Evolutionary conservation across 177 flowering plant genomes (phyloP).

Genomic region (Vitis hybrid): DNA sequence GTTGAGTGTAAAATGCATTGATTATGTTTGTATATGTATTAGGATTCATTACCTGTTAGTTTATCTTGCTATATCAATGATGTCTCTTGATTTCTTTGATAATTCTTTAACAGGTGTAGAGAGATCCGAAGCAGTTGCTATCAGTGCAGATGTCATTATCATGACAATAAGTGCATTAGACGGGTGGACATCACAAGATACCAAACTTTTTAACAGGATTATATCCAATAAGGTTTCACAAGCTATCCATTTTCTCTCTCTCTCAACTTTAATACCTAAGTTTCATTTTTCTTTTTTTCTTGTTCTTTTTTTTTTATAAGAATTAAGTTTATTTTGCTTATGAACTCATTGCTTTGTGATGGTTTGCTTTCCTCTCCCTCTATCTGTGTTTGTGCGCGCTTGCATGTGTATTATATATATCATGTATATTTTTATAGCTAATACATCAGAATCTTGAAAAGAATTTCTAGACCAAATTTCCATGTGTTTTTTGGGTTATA

Average conservation of each 20-base stretch:
- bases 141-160: slow-evolving; percentile 83
- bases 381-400: too few relatives aligned
- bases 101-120: slow-evolving; percentile 37
- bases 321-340: background rate
- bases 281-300: background rate
- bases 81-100: background rate
- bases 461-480: too few relatives aligned
- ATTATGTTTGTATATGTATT: too few relatives aligned
- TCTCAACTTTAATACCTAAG: background rate
- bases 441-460: too few relatives aligned
- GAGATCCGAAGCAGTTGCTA: slow-evolving; percentile 90
- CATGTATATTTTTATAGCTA: too few relatives aligned
- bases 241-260: background rate
- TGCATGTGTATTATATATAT: too few relatives aligned
- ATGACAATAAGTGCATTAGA: slow-evolving; percentile 85
- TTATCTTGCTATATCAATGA: background rate
- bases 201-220: slow-evolving; percentile 60
- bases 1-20: too few relatives aligned
- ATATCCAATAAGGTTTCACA: slow-evolving; percentile 55
- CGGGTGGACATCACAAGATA: slow-evolving; percentile 87
- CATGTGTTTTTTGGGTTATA: too few relatives aligned
- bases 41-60: background rate
- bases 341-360: background rate
- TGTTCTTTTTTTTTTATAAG: background rate
- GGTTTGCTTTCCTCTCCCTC: background rate